Base-by-base conservation (phyloP, 2,329 filamentous ascomycete genomes). In the Stagonosporopsis rhizophila region DNA sequence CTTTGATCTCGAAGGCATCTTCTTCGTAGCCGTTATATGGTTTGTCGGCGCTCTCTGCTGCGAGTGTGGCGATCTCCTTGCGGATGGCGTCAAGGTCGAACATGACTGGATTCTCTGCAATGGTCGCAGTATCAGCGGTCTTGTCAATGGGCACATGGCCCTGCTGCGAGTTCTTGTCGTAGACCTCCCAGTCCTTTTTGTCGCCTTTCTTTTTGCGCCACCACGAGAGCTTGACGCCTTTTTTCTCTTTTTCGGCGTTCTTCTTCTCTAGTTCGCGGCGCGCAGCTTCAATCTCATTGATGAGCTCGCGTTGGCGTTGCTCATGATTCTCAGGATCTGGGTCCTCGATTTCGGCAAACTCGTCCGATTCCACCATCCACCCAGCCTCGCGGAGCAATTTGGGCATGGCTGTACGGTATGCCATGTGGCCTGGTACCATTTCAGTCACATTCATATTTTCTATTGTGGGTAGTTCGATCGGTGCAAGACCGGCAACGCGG, bases 11-110 rank as follows among this genome's bases (percentile, higher is more conserved):
- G 22, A 85, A 83, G 6, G 67, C 66, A 23, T 44, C 39, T 11
- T 40, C n/a, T 41, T 60, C 64, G 51, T 65, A 62, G 45, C 64
- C 66, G 38, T 68, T 66, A 39, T 68, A 68, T 6, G 65, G 65
- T 56, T 68, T 66, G 30, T 58, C 50, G 8, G 54, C 49, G 39
- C 83, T 82, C 60, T 94, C 89, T 44, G 85, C 86, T 25, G 91
- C 91, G 30, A 99, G 80, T 68, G 96, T 91, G 9, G 91, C 88
- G 14, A 80, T 79, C 63, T 83, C 81, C 25, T 67, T 72, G 44
- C 91, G 85, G 62, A 99, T 98, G 12, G 95, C 95, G 68, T 99
- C 95, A 42, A 99, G 87, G 69, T 99, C 95, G 69, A 99, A 99
- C 41, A 99, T 82, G 8, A 98, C 89, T 30, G 80, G 80, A 19